Evolutionary conservation across 2,329 filamentous ascomycete species (phyloP).

Genomic region (Diaporthe ilicicola): DNA sequence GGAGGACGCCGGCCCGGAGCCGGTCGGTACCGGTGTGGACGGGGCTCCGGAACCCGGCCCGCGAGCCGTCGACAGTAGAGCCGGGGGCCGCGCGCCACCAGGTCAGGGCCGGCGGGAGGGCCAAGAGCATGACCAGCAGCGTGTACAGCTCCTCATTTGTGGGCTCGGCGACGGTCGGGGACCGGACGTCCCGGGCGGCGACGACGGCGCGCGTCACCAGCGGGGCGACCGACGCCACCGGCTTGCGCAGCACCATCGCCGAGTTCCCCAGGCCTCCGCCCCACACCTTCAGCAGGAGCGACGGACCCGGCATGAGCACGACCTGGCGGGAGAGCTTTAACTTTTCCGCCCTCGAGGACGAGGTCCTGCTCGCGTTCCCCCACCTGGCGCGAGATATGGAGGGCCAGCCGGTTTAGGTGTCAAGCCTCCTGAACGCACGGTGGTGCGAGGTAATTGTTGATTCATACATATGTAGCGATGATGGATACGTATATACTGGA

Average conservation of each 20-base stretch:
- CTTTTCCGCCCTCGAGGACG: neutral
- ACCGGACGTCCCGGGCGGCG: slow-evolving; percentile 13
- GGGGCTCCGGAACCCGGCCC: too few relatives aligned
- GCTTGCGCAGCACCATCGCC: neutral
- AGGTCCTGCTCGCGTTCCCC: slow-evolving; percentile 9
- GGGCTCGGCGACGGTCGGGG: neutral
- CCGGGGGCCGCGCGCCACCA: too few relatives aligned
- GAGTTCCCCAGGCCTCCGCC: neutral
- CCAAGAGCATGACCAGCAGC: neutral
- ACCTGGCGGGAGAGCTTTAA: neutral
- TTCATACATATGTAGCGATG: too few relatives aligned
- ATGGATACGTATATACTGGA: too few relatives aligned
- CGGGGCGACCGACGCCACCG: slow-evolving; percentile 31
- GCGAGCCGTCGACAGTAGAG: too few relatives aligned
- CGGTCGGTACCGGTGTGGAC: neutral
- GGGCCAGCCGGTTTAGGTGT: neutral
- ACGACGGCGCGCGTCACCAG: slow-evolving; percentile 35
- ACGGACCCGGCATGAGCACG: neutral
- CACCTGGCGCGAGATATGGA: neutral
- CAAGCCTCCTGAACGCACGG: neutral
- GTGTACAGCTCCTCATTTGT: neutral
- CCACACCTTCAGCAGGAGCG: neutral
- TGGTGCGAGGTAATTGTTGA: neutral
- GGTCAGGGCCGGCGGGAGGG: neutral
- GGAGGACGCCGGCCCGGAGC: neutral